Evolutionary conservation across 345 rosid genomes (phyloP).

Genomic region (Geranium rotundifolium): DNA sequence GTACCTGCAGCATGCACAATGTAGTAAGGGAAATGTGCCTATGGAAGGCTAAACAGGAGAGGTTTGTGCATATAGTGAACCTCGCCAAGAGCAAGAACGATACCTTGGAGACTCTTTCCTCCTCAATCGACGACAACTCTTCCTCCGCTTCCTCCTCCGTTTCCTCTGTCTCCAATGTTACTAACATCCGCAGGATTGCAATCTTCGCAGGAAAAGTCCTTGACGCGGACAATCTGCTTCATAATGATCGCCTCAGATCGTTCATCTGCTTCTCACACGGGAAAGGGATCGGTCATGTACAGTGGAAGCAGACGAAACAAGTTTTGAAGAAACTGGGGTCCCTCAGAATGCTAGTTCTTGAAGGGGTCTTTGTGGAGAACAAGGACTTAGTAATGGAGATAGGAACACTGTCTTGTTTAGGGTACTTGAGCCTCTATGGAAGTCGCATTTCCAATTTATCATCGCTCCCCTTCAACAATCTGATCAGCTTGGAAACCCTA

Average conservation of each 20-base stretch:
- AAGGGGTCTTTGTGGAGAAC: background rate
- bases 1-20: background rate
- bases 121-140: background rate
- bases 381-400: background rate
- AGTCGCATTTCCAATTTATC: background rate
- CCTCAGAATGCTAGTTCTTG: constrained; percentile 1
- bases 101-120: background rate
- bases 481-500: constrained; percentile 1
- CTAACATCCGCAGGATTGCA: background rate
- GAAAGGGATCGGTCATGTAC: background rate
- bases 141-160: background rate
- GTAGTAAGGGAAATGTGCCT: background rate
- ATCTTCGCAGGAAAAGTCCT: background rate
- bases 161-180: background rate
- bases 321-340: background rate
- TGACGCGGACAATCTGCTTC: background rate
- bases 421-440: background rate
- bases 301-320: background rate
- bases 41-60: background rate
- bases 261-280: background rate
- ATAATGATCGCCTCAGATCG: background rate
- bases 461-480: background rate
- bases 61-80: background rate
- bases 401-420: background rate
- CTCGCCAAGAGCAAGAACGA: background rate